Base-by-base conservation (phyloP, 306 rosid genomes). In the Mimosa bimucronata region DNA sequence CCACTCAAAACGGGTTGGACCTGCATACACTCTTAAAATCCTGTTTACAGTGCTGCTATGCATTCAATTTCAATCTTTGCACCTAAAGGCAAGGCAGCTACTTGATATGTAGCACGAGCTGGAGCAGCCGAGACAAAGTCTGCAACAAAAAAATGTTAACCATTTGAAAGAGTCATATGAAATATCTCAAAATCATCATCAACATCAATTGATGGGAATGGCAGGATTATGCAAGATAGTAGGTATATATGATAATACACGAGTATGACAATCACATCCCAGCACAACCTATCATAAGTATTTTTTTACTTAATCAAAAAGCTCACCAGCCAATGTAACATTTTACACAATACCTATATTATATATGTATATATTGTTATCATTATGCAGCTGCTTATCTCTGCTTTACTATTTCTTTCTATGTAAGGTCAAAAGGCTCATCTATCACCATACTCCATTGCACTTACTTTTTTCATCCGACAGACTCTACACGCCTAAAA, bases 41-140 rank as follows among this genome's bases (percentile, higher is more conserved):
- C 30, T 74, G 66, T 58, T 87, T 79, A 91, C 60, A 92, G 80
- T 19, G 94, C 81, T 76, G 97, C 98, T 52, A 95, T 88, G 84
- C 97, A 95, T 89, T 95, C 98, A 13, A 95, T 91, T 87, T 95
- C 98, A 64, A 95, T 91, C 94, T 90, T 95, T 25, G 98, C 98
- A 74, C 91, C 95, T 88, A 92, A 75, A 5, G 98, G 98, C 86
- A 95, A 88, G 14, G 91, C 92, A 4, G 98, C 98, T 60, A 92
- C 98, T 82, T 92, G 94, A 85, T 86, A 95, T 0, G 97, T 95
- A 26, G 98, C 80, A 10, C 98, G 97, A 34, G 98, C 98, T 0
- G 98, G 98, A 18, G 97, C 89, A 7, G 97, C 95, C 2, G 92
- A 84, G 48, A 92, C 84, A 68, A 95, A 95, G 77, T 90, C 97